Evolutionary conservation across 2,329 filamentous ascomycete genomes (phyloP).

Genomic region (Pyrenophora teres): DNA sequence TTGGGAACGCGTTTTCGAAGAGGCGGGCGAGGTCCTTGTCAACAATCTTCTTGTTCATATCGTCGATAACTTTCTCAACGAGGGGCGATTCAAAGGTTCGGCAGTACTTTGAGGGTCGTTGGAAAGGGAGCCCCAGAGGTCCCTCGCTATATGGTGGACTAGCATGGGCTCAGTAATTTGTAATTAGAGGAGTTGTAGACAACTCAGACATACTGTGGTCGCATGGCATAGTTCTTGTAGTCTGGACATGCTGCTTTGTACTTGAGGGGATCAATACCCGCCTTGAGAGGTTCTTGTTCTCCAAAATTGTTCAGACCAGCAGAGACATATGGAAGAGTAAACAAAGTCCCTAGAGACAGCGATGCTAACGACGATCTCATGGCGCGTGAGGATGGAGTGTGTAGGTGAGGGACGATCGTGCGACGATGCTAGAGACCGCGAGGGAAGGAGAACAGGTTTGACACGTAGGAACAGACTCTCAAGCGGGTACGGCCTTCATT

Average conservation of each 20-base stretch:
- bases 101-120: constrained; percentile 79
- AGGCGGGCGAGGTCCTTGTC: constrained; percentile 87
- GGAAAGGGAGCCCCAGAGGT: constrained; percentile 78
- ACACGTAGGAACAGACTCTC: neutral
- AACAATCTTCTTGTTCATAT: constrained; percentile 78
- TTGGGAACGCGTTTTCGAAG: constrained; percentile 95
- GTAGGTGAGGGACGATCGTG: neutral
- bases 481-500: neutral
- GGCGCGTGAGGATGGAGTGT: neutral
- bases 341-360: constrained; percentile 17
- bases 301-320: constrained; percentile 17
- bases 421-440: neutral
- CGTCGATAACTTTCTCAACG: constrained; percentile 85
- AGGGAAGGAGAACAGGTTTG: neutral
- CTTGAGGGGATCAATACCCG: constrained; percentile 39
- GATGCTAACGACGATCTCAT: constrained; percentile 25
- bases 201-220: constrained; percentile 60
- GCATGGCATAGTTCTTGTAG: constrained; percentile 64
- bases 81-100: constrained; percentile 86
- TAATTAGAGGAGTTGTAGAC: too few relatives aligned
- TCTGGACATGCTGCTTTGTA: constrained; percentile 64
- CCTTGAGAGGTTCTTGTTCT: constrained; percentile 39
- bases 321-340: constrained; percentile 9
- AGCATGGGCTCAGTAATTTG: constrained; percentile 6
- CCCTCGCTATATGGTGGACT: constrained; percentile 82